phyloP scores from a whole-genome alignment of 2,329 filamentous ascomycete species.

The Metarhizium album region DNA sequence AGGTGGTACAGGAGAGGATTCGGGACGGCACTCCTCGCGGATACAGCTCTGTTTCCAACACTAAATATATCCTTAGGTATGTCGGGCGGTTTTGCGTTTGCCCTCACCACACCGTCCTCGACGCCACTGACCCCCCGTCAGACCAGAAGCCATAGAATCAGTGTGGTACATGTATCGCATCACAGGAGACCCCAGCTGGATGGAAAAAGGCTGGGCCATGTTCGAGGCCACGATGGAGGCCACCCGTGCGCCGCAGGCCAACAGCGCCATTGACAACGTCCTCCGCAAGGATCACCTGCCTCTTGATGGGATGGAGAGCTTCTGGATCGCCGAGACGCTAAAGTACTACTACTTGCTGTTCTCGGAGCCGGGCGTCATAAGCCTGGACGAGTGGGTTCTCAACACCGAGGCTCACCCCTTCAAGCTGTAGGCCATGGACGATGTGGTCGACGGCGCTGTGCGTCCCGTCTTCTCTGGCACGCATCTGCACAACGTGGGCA shows the following conservation, averaged over 20 bases:
- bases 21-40: constrained; percentile 38
- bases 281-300: constrained; percentile 29
- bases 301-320: constrained; percentile 68
- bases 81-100: constrained; percentile 20
- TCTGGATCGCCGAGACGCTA: constrained; percentile 64
- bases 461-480: too few relatives aligned
- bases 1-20: constrained; percentile 39
- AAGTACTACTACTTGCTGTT: constrained; percentile 71
- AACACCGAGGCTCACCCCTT: constrained; percentile 55
- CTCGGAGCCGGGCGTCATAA: constrained; percentile 44
- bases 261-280: constrained; percentile 62
- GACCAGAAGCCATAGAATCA: constrained; percentile 78
- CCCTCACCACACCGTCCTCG: constrained; percentile 6
- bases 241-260: constrained; percentile 55
- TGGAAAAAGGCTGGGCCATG: constrained; percentile 81
- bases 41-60: constrained; percentile 33
- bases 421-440: constrained; percentile 14
- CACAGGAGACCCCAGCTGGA: constrained; percentile 64
- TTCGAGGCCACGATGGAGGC: constrained; percentile 59
- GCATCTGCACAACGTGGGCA: not conserved
- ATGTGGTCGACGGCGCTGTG: not conserved
- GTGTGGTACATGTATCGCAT: constrained; percentile 88
- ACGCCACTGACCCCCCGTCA: constrained; percentile 21
- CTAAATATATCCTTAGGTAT: constrained; percentile 53
- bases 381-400: constrained; percentile 55